These are phyloP conservation scores for Gamarada debralockiae DNA, from an alignment of 495 filamentous ascomycete genomes.

Conservation along the genomic window DNA sequence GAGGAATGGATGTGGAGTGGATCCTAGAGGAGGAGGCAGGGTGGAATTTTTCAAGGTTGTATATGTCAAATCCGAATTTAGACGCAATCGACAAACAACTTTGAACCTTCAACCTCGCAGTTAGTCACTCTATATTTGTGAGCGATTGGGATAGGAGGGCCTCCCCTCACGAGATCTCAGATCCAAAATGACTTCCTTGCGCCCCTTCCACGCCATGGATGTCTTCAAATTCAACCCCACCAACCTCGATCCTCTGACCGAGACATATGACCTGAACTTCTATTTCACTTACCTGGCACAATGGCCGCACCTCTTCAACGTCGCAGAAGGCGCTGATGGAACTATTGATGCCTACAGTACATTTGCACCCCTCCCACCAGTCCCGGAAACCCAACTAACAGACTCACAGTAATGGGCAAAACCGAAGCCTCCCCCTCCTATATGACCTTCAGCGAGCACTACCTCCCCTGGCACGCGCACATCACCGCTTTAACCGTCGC, in stretches of 20 bases:
- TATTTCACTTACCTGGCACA: conserved; percentile 92
- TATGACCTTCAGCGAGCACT: conserved; percentile 70
- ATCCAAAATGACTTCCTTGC: conserved; percentile 57
- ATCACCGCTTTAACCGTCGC: conserved; percentile 95
- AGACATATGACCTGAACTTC: conserved; percentile 93
- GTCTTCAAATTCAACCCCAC: conserved; percentile 79
- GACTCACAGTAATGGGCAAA: conserved; percentile 82
- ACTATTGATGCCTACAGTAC: conserved; percentile 91
- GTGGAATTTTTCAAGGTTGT: too few relatives aligned
- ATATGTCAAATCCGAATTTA: too few relatives aligned
- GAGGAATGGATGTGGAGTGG: too few relatives aligned
- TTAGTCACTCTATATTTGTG: too few relatives aligned
- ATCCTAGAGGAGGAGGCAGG: too few relatives aligned
- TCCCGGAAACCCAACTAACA: neutral
- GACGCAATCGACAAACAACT: too few relatives aligned
- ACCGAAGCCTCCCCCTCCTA: conserved; percentile 79
- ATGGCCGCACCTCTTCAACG: conserved; percentile 91
- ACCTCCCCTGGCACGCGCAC: conserved; percentile 95
- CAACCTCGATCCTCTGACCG: conserved; percentile 88
- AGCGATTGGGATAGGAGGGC: too few relatives aligned
- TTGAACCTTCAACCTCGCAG: too few relatives aligned
- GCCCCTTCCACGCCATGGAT: conserved; percentile 67
- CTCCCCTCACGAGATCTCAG: too few relatives aligned
- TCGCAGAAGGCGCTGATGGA: conserved; percentile 74
- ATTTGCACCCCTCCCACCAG: conserved; percentile 22